Evolutionary conservation across 83 land plant species (phyloP).

Genomic region (Thuja plicata): DNA sequence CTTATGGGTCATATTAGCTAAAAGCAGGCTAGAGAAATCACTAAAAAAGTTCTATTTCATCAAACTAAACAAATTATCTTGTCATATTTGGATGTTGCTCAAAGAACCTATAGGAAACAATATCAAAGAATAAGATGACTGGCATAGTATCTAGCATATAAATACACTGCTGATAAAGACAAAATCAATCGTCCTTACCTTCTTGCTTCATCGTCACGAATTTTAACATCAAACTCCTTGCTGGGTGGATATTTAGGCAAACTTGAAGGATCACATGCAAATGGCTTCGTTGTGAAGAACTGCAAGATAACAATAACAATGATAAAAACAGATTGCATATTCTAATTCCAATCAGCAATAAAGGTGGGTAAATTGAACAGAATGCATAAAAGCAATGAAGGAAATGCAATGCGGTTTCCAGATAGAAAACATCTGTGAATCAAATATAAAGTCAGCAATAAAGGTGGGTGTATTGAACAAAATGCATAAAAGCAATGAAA

Average conservation of each 20-base stretch:
- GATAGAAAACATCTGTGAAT: background rate
- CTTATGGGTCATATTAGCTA: background rate
- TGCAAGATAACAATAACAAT: constrained; percentile 14
- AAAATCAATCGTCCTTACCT: constrained; percentile 31
- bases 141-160: background rate
- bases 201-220: constrained; percentile 56
- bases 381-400: background rate
- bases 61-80: background rate
- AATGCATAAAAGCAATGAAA: background rate
- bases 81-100: background rate
- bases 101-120: background rate
- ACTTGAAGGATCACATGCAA: constrained; percentile 74
- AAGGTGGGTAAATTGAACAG: background rate
- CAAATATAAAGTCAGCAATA: background rate
- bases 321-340: background rate
- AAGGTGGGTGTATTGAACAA: background rate
- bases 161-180: background rate
- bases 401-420: background rate
- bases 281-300: constrained; percentile 68
- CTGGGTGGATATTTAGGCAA: constrained; percentile 76
- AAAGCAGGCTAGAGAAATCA: constrained; percentile 1
- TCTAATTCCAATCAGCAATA: background rate
- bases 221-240: constrained; percentile 67
- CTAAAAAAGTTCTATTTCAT: background rate
- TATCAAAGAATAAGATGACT: background rate